Base-by-base conservation (phyloP, 1,284 basidiomycete species). In the Tilletia walkeri region DNA sequence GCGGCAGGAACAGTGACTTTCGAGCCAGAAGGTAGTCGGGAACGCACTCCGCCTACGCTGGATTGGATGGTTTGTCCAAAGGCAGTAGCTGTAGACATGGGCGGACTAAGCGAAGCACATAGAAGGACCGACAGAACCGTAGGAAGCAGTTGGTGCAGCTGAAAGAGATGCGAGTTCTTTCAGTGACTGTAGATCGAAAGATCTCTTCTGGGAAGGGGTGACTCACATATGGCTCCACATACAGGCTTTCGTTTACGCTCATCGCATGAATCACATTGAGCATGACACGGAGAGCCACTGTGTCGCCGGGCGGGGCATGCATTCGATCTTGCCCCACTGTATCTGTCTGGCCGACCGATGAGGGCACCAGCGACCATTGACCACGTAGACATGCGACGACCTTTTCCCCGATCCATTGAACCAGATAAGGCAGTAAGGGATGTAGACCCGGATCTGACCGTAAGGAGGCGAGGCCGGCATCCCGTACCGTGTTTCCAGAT, bases 101-200 rank as follows among this genome's bases (percentile, higher is more conserved):
- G 68, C 67, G 84, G 82, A 1, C 86, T 85, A 6, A 96, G 88
- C 9, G 90, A 88, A 0, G 93, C 91, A 70, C 95, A 92, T 6
- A 98, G 87, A 66, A 98, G 88, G 73, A 91, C 91, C 3, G 95
- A 95, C 36, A 99, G 89, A 53, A 97, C 88, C 0, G 94, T 91
- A 0, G 95, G 95, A 12, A 99, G 89, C 65, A 98, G 88, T 90
- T 98, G 95, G 81, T 98, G 95, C 4, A 99, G 87, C 92, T 95
- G 78, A 14, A 2, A 71, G 12, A 38, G 38, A 50, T 49, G 70
- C n/a, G 41, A 48, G 34, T 24, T 16, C 39, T 68, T 4, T 56
- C 54, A 56, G 54, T 24, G 6, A 12, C 24, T 56, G 20, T 30
- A 2, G 12, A n/a, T 56, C 66, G n/a, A n/a, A 72, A 16, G 34